phyloP scores from a whole-genome alignment of 1,139 yeast species.

The Pneumocystis sp. region DNA sequence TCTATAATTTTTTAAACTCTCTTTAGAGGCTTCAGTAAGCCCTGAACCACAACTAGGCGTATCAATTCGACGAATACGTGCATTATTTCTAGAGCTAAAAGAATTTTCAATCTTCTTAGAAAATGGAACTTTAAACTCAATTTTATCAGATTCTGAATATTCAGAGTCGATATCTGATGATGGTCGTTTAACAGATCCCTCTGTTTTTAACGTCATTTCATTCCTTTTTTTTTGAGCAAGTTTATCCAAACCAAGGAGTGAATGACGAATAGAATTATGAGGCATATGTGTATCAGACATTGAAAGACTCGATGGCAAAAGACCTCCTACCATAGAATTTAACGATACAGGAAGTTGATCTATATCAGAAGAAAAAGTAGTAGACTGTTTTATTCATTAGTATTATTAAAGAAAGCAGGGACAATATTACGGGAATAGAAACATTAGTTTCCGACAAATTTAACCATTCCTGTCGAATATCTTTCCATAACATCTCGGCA shows the following conservation, averaged over 20 bases:
- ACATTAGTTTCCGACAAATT: background rate
- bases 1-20: constrained; percentile 9
- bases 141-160: background rate
- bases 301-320: background rate
- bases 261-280: background rate
- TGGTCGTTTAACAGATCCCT: constrained; percentile 3
- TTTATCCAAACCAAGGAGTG: background rate
- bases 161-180: background rate
- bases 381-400: background rate
- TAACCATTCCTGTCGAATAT: background rate
- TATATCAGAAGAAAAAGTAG: background rate
- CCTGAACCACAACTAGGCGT: constrained; percentile 16
- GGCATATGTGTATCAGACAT: background rate
- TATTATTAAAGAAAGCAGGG: background rate
- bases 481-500: background rate
- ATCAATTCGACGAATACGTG: constrained; percentile 14
- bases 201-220: constrained; percentile 3
- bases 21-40: constrained; percentile 14
- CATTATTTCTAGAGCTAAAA: background rate
- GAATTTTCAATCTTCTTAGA: constrained; percentile 3
- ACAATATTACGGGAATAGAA: background rate
- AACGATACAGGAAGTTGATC: constrained; percentile 7
- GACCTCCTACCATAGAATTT: background rate
- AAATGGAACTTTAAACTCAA: constrained; percentile 3
- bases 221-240: constrained; percentile 1